phyloP scores from a whole-genome alignment of 192 early-diverging fungal genomes.

The Lobulomyces angularis region DNA sequence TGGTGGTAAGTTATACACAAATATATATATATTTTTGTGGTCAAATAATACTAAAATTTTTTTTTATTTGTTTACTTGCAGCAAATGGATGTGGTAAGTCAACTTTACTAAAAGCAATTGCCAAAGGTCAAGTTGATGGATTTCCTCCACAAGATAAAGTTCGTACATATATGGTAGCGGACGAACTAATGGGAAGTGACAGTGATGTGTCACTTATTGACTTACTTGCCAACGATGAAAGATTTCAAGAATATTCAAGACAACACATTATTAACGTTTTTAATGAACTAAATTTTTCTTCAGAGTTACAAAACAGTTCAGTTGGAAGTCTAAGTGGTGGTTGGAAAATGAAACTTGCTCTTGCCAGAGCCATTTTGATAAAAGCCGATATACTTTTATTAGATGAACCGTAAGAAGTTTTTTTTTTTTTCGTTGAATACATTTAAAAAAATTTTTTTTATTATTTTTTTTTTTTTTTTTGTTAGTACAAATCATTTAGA shows the following conservation, averaged over 20 bases:
- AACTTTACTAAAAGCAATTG: constrained; percentile 77
- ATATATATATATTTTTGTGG: too few species aligned
- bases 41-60: too few species aligned
- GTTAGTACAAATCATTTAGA: constrained; percentile 36
- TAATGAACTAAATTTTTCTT: constrained; percentile 55
- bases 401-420: constrained; percentile 79
- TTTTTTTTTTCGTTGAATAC: constrained; percentile 58
- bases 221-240: constrained; percentile 52
- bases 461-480: constrained; percentile 5
- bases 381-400: constrained; percentile 74
- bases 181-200: constrained; percentile 60
- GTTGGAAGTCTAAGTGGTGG: constrained; percentile 70
- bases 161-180: constrained; percentile 68
- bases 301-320: constrained; percentile 41
- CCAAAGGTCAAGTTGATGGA: constrained; percentile 65
- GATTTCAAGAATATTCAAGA: constrained; percentile 25
- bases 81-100: constrained; percentile 79
- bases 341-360: constrained; percentile 83
- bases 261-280: too few species aligned
- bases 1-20: constrained; percentile 71
- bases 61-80: constrained; percentile 67
- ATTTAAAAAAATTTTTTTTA: too few species aligned
- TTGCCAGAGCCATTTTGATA: constrained; percentile 73
- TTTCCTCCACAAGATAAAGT: constrained; percentile 68
- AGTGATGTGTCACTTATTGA: constrained; percentile 57